Conservation (phyloP, 495 filamentous ascomycete species). For the Aspergillus diversus region DNA sequence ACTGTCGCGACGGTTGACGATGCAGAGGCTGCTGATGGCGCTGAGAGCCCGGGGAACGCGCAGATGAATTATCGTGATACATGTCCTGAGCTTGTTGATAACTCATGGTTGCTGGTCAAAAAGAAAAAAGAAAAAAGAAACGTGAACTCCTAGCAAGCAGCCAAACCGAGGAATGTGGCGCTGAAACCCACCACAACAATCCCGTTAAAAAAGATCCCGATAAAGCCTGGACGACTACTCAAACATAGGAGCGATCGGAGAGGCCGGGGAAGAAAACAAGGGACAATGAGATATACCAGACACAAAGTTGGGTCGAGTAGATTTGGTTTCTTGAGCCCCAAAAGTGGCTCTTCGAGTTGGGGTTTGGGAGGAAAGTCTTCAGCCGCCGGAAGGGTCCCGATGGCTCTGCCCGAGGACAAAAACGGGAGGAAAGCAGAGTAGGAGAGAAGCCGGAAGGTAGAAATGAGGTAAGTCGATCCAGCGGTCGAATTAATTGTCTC, state of each 20-base stretch:
- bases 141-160: conserved; percentile 33
- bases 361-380: conserved; percentile 13
- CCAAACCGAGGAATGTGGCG: conserved; percentile 47
- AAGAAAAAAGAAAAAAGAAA: conserved; percentile 19
- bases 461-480: conserved; percentile 29
- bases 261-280: conserved; percentile 19
- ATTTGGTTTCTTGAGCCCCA: neutral
- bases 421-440: neutral
- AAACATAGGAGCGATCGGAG: conserved; percentile 42
- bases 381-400: conserved; percentile 22
- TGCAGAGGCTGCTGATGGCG: conserved; percentile 68
- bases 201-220: conserved; percentile 36
- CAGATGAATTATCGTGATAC: conserved; percentile 63
- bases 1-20: conserved; percentile 69
- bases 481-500: conserved; percentile 26
- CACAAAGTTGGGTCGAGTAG: conserved; percentile 5
- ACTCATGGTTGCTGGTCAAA: conserved; percentile 46
- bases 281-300: neutral
- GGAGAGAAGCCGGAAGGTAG: conserved; percentile 21
- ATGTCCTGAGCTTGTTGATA: conserved; percentile 63
- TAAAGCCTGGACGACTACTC: conserved; percentile 29
- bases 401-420: neutral
- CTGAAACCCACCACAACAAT: conserved; percentile 48
- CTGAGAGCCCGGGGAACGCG: conserved; percentile 64
- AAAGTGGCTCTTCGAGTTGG: conserved; percentile 6